Conservation (phyloP, 2,329 filamentous ascomycete genomes). For the Trichophyton equinum region DNA sequence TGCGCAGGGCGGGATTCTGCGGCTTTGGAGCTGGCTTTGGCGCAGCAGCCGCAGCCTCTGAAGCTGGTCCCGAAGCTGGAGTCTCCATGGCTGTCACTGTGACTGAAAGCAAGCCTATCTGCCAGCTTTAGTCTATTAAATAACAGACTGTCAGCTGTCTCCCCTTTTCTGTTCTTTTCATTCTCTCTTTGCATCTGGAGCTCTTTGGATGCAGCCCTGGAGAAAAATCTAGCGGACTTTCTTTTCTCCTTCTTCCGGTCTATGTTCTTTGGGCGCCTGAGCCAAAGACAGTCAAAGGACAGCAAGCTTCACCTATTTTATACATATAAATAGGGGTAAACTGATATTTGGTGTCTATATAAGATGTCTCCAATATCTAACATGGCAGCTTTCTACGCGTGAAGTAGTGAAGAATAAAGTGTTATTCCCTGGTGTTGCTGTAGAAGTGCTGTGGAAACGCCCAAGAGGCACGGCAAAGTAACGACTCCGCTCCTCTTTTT, state of each 20-base stretch:
- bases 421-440: background rate
- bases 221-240: background rate
- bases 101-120: background rate
- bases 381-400: background rate
- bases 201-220: background rate
- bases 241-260: background rate
- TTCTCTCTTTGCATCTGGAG: background rate
- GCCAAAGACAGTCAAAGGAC: background rate
- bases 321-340: background rate
- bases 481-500: background rate
- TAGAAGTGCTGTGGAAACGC: background rate
- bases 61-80: background rate
- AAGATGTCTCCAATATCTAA: background rate
- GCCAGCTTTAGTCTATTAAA: background rate
- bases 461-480: background rate
- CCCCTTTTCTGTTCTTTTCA: background rate
- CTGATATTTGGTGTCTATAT: background rate
- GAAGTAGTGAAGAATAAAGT: too few species aligned
- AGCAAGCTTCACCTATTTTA: background rate
- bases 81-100: background rate
- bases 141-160: background rate
- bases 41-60: slow-evolving; percentile 8
- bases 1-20: slow-evolving; percentile 15
- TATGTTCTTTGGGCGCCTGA: too few species aligned
- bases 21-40: slow-evolving; percentile 12